Percentiles rank a stretch among this genome's conserved stretches.
phyloP scores from a whole-genome alignment of 306 rosid genomes.

The Urtica urens region DNA sequence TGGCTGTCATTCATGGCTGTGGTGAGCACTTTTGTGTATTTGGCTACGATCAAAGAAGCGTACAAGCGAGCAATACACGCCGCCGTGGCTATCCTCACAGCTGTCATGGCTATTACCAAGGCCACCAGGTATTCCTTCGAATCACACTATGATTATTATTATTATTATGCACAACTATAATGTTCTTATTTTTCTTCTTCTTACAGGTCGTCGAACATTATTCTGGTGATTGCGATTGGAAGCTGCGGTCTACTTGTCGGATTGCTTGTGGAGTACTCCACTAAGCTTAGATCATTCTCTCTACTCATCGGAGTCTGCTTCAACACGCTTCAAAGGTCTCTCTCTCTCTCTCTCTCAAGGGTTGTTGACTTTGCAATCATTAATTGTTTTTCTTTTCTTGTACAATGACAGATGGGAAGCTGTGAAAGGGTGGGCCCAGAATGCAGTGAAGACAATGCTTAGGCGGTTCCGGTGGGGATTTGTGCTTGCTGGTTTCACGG shows the following conservation, averaged over 20 bases:
- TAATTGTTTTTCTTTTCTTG: background rate
- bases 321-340: constrained; percentile 28
- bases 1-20: constrained; percentile 99
- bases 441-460: constrained; percentile 39
- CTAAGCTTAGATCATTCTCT: constrained; percentile 29
- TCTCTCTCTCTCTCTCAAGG: background rate
- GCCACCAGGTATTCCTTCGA: constrained; percentile 73
- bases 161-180: no score
- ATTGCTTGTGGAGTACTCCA: constrained; percentile 38
- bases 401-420: constrained; percentile 50
- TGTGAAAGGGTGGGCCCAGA: constrained; percentile 46
- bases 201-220: constrained; percentile 38
- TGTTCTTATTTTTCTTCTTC: no score
- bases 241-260: constrained; percentile 35
- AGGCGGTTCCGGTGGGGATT: constrained; percentile 70
- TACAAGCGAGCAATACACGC: constrained; percentile 76
- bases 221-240: constrained; percentile 40
- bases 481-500: constrained; percentile 46
- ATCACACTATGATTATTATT: no score
- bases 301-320: constrained; percentile 21
- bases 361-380: background rate
- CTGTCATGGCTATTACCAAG: constrained; percentile 74
- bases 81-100: constrained; percentile 70
- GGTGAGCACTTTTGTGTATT: constrained; percentile 75
- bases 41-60: constrained; percentile 60